Evolutionary conservation across 192 early-diverging fungal genomes (phyloP), one percentile per base, ranked within the genome.

Genomic region (Podila horticola): DNA sequence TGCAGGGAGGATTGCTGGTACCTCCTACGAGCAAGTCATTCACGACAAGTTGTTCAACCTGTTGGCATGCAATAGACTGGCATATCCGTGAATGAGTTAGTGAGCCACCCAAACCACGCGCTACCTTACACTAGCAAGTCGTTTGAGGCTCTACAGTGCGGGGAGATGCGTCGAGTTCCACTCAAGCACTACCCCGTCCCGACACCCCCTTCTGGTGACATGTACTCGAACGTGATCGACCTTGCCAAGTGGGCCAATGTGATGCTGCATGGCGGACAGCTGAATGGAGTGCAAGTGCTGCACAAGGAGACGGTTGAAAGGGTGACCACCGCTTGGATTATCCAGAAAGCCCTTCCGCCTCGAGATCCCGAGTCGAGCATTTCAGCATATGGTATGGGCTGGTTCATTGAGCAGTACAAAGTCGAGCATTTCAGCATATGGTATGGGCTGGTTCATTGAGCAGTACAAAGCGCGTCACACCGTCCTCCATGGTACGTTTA

Each of bases 381-480:
- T 67, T 34, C 49, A 57, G 58, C 67, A 26, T 69, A 69, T 60
- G 67, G 67, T 59, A 24, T 69, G 22, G 67, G 67, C 10, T 69
- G 67, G 67, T 29, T 69, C 57, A 69, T 69, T 41, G 55, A 68
- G 24, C 57, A 69, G n/a, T n/a, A n/a, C n/a, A n/a, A n/a, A 67
- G 30, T 55, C 51, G 28, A 67, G 65, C 50, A 2, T 67, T 67
- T 34, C 49, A 57, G 58, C 67, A 26, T 69, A 69, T 60, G 67
- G 67, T 59, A 24, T 69, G 22, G 67, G 67, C 10, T 69, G 67
- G 67, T 29, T 69, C 57, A 69, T 69, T 41, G 55, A 68, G 24
- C 57, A 69, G n/a, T 69, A 69, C 67, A 69, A 69, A 34, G 67
- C 58, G n/a, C 67, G 26, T 69, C 67, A 31, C n/a, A 59, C 58